Conservation (phyloP, 1,284 basidiomycete species). For the Sutorius eximius region DNA sequence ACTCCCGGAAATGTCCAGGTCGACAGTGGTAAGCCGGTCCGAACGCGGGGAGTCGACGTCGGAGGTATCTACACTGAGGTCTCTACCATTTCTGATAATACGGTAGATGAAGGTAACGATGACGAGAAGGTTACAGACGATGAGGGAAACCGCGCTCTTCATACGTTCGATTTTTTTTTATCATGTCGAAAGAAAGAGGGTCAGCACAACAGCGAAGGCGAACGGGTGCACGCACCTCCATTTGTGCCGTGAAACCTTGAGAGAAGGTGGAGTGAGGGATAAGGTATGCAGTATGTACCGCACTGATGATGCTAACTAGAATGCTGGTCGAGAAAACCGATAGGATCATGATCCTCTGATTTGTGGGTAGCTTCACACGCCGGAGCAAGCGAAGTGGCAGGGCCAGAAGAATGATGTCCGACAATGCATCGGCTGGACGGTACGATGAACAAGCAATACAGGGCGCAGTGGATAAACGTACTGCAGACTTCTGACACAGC, state of each 20-base stretch:
- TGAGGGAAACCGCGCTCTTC: constrained; percentile 25
- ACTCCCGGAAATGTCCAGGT: constrained; percentile 15
- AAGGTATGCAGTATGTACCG: constrained; percentile 26
- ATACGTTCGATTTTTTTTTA: neutral
- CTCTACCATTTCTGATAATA: constrained; percentile 4
- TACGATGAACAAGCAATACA: neutral
- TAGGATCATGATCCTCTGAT: constrained; percentile 29
- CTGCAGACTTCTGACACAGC: constrained; percentile 27
- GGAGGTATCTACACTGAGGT: constrained; percentile 2
- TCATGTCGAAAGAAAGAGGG: neutral
- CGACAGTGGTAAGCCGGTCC: constrained; percentile 27
- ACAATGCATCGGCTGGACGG: constrained; percentile 24
- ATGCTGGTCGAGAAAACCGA: constrained; percentile 32
- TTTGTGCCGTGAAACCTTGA: constrained; percentile 11
- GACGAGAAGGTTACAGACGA: constrained; percentile 36
- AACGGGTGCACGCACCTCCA: constrained; percentile 23
- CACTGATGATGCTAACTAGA: constrained; percentile 27
- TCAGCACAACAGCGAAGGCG: neutral
- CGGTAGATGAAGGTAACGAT: constrained; percentile 29
- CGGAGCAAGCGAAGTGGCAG: constrained; percentile 29
- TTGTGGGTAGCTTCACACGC: constrained; percentile 27
- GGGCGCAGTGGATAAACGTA: constrained; percentile 6
- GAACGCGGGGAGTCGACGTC: constrained; percentile 5
- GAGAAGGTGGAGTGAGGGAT: constrained; percentile 7
- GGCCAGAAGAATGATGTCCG: constrained; percentile 25